Base-by-base conservation (phyloP, 306 rosid species). In the Lathyrus oleraceus region DNA sequence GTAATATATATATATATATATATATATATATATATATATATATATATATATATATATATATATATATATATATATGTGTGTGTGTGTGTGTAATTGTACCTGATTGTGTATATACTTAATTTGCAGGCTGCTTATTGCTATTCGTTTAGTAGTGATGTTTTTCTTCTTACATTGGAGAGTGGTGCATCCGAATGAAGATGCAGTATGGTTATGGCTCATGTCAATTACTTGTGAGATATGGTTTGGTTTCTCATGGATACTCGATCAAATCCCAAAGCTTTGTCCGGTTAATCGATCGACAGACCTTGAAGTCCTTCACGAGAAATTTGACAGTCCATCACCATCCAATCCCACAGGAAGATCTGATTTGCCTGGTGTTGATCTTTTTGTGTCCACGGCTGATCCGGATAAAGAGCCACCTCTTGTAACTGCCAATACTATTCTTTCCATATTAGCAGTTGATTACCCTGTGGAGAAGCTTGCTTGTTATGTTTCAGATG, bases 151-250 rank as follows among this genome's bases (percentile, higher is more conserved):
- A 58, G 85, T 90, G 66, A 38, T 90, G 65, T 14, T 63, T 13
- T 87, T 93, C 77, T 93, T 93, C 64, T 57, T 90, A 64, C 87
- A 85, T 0, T 93, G 98, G 98, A 88, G 98, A 83, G 30, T 88
- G 28, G 16, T 0, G 4, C 51, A 93, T 81, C 98, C 98, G 45
- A 90, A 93, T 58, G 62, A 14, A 10, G 88, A 84, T 8, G 88
- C 88, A 23, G 3, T 84, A 45, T 84, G 88, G 88, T 28, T 84
- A 40, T 84, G 88, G 88, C 13, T 75, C 0, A 84, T 81, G 88
- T 84, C 88, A 14, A 12, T 81, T 10, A n/a, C 58, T 11, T 84
- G 88, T 45, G 88, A 84, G 80, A 12, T 53, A 49, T 84, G 88
- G 88, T 84, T 84, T 65, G 88, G 54, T 5, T 78, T 81, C 72